Percentiles rank a stretch among this genome's conserved stretches.
Evolutionary conservation across 2,329 filamentous ascomycete species (phyloP).

Genomic region (Ceratocystis albifundus): DNA sequence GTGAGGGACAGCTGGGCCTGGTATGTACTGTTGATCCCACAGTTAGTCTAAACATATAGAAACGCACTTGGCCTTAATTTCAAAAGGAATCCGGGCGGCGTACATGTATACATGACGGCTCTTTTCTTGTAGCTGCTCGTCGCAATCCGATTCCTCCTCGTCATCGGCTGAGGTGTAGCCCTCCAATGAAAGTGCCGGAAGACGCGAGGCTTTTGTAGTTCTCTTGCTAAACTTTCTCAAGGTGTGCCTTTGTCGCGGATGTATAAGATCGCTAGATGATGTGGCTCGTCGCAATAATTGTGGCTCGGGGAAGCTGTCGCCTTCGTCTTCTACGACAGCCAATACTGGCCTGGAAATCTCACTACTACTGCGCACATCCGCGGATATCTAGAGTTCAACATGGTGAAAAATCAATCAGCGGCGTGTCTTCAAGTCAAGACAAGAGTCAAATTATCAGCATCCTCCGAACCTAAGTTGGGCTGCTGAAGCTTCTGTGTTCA

Average conservation of each 20-base stretch:
- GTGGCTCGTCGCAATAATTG: constrained; percentile 54
- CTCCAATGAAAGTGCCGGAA: constrained; percentile 18
- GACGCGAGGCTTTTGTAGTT: constrained; percentile 18
- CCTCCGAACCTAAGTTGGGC: neutral
- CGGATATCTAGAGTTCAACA: constrained; percentile 11
- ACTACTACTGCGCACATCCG: constrained; percentile 12
- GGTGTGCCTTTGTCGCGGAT: neutral
- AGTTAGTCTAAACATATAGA: neutral
- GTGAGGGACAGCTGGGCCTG: constrained; percentile 70
- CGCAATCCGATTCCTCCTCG: constrained; percentile 38
- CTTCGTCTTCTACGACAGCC: constrained; percentile 32
- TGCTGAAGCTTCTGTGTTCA: constrained; percentile 23
- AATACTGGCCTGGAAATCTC: constrained; percentile 18
- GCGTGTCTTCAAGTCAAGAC: neutral
- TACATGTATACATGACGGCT: constrained; percentile 37
- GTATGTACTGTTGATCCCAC: constrained; percentile 46
- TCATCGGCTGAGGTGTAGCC: constrained; percentile 17
- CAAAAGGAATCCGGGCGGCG: constrained; percentile 27
- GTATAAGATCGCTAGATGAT: constrained; percentile 35
- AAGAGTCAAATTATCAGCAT: neutral
- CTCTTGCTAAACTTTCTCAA: constrained; percentile 6
- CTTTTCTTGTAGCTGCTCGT: constrained; percentile 46
- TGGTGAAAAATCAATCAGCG: neutral
- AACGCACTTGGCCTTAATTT: neutral
- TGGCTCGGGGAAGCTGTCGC: constrained; percentile 53